Evolutionary conservation across 345 rosid species (phyloP), one percentile per base, ranked within the genome.

Genomic region (Syzygium jambos): DNA sequence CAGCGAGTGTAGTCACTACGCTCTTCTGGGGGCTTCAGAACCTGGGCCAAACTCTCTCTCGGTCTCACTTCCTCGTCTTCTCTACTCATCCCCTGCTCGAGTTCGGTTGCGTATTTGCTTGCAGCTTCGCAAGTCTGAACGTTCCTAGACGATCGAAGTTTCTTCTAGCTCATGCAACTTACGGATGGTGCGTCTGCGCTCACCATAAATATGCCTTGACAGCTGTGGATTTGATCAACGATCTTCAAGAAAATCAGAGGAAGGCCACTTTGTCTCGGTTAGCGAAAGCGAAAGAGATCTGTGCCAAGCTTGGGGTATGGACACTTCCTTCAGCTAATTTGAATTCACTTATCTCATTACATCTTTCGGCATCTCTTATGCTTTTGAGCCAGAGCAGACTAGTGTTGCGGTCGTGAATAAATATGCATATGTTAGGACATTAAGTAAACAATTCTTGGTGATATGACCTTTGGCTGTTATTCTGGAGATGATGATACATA

Each of bases 261-360:
- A 91, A 87, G 87, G 52, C 51, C 10, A 56, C 89, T 2, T 34
- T 86, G 61, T 92, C 92, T 61, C 89, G 83, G 9, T 85, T 89
- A 86, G 92, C 88, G 59, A 88, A 89, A 88, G 91, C 91, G 4
- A 92, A 87, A 87, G 87, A 84, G 29, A 90, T 89, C 54, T 87
- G 90, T 88, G 90, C 92, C 52, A 51, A 85, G 53, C 90, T 25
- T 78, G 92, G 86, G 89, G 94, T 92, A 89, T 19, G 78, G 85
- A 30, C 61, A 9, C 30, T 23, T 80, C 78, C 21, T 21, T 30
- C 19, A 16, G 17, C 13, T 63, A 27, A 65, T 51, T 59, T 38
- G 25, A 29, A n/a, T 16, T 63, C 56, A 9, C 78, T 68, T 2
- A 30, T 52, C 54, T 52, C 54, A 52, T 68, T 68, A 68, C 43